Evolutionary conservation across 768 basidiomycete species (phyloP).

Genomic region (Amyloporia xantha): DNA sequence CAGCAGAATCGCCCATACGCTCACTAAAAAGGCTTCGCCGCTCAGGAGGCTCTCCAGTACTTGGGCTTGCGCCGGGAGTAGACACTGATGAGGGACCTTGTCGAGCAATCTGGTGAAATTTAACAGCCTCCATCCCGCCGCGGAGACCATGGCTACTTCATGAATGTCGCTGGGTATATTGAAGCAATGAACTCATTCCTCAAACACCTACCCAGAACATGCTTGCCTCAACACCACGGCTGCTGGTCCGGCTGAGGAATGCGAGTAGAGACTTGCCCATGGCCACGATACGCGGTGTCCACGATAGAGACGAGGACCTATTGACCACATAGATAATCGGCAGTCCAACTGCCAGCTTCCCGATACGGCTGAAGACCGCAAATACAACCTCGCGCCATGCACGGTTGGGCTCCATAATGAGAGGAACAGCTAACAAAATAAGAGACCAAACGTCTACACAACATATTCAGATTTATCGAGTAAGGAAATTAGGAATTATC

Average conservation of each 20-base stretch:
- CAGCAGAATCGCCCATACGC: slow-evolving; percentile 39
- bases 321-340: slow-evolving; percentile 37
- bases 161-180: slow-evolving; percentile 13
- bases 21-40: slow-evolving; percentile 34
- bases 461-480: too few species aligned
- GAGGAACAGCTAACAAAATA: slow-evolving; percentile 14
- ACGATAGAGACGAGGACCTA: not conserved
- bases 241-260: too few species aligned
- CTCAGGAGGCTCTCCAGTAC: slow-evolving; percentile 23
- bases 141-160: slow-evolving; percentile 50
- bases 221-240: too few species aligned
- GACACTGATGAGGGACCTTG: too few species aligned
- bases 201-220: too few species aligned
- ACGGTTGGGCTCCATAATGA: slow-evolving; percentile 19
- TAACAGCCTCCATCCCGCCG: slow-evolving; percentile 64
- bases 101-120: slow-evolving; percentile 42
- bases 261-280: too few species aligned
- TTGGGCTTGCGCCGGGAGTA: slow-evolving; percentile 8
- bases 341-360: slow-evolving; percentile 43
- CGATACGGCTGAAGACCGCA: slow-evolving; percentile 48
- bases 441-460: not conserved
- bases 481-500: too few species aligned
- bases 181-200: not conserved
- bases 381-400: slow-evolving; percentile 55
- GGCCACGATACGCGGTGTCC: too few species aligned